Percentiles rank a stretch among this genome's conserved stretches.
Evolutionary conservation across 2,329 filamentous ascomycete genomes (phyloP).

Genomic region (Colletotrichum tropicale): DNA sequence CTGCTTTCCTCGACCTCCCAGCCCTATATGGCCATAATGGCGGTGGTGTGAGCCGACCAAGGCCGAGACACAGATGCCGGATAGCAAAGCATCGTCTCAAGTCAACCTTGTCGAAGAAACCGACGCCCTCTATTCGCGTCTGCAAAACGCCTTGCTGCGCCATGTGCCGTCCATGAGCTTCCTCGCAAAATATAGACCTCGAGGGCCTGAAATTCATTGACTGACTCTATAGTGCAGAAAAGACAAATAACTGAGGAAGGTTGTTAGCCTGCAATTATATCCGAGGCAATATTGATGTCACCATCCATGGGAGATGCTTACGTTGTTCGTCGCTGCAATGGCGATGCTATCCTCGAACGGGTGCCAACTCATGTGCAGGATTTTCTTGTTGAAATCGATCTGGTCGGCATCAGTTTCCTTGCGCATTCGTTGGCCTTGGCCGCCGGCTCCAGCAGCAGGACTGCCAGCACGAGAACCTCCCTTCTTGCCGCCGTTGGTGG

Average conservation of each 20-base stretch:
- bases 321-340: constrained; percentile 99
- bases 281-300: neutral
- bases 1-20: neutral
- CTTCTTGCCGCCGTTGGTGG: constrained; percentile 81
- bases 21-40: neutral
- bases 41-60: neutral
- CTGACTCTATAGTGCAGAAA: constrained; percentile 69
- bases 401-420: constrained; percentile 99
- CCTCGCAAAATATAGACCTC: neutral
- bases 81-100: neutral
- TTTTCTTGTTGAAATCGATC: constrained; percentile 99
- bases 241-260: constrained; percentile 70
- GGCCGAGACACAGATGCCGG: neutral
- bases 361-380: constrained; percentile 99
- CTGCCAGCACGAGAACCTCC: constrained; percentile 86
- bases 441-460: constrained; percentile 69
- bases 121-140: neutral
- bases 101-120: neutral
- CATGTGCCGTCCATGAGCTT: neutral
- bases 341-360: constrained; percentile 99
- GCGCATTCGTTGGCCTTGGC: constrained; percentile 89
- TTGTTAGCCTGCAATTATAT: neutral
- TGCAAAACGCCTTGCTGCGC: neutral
- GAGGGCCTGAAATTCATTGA: neutral
- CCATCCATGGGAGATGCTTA: constrained; percentile 54